Evolutionary conservation across 1,139 yeast species (phyloP).

Genomic region (Yamadazyma membranifaciens): DNA sequence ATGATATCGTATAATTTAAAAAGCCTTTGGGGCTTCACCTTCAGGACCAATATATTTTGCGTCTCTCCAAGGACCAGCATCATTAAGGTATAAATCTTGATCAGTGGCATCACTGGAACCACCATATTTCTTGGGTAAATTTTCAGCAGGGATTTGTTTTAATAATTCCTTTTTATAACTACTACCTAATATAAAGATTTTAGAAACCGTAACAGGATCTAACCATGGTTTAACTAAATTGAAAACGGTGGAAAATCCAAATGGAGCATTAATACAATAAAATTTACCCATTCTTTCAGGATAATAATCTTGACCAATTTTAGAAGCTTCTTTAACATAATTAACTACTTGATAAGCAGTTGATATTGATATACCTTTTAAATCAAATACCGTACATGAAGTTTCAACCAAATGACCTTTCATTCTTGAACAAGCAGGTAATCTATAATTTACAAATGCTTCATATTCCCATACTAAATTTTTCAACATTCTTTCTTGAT

Average conservation of each 20-base stretch:
- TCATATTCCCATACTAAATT: slow-evolving; percentile 98
- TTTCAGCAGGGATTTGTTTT: slow-evolving; percentile 90
- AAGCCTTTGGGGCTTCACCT: slow-evolving; percentile 76
- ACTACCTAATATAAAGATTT: slow-evolving; percentile 83
- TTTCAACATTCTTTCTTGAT: slow-evolving; percentile 93
- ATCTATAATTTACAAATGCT: slow-evolving; percentile 74
- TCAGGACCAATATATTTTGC: slow-evolving; percentile 78
- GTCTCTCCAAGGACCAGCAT: slow-evolving; percentile 98
- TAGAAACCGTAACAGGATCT: slow-evolving; percentile 96
- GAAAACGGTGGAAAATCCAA: slow-evolving; percentile 95
- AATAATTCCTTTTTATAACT: slow-evolving; percentile 78
- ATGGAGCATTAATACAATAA: slow-evolving; percentile 93
- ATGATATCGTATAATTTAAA: not conserved
- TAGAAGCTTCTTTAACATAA: slow-evolving; percentile 89
- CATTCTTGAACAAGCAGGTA: slow-evolving; percentile 93
- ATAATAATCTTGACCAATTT: slow-evolving; percentile 93
- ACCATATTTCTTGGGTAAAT: slow-evolving; percentile 88
- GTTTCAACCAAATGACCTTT: slow-evolving; percentile 82
- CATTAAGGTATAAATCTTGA: slow-evolving; percentile 84
- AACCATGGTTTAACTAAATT: slow-evolving; percentile 86
- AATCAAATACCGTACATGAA: slow-evolving; percentile 91
- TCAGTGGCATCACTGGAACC: slow-evolving; percentile 69
- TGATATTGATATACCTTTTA: slow-evolving; percentile 87
- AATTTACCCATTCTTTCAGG: slow-evolving; percentile 99
- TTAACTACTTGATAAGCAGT: slow-evolving; percentile 83